A percentile compares a stretch with the other conserved stretches of the same genome.
phyloP scores from a whole-genome alignment of 2,329 filamentous ascomycete species.

The Aureobasidium uvarum region DNA sequence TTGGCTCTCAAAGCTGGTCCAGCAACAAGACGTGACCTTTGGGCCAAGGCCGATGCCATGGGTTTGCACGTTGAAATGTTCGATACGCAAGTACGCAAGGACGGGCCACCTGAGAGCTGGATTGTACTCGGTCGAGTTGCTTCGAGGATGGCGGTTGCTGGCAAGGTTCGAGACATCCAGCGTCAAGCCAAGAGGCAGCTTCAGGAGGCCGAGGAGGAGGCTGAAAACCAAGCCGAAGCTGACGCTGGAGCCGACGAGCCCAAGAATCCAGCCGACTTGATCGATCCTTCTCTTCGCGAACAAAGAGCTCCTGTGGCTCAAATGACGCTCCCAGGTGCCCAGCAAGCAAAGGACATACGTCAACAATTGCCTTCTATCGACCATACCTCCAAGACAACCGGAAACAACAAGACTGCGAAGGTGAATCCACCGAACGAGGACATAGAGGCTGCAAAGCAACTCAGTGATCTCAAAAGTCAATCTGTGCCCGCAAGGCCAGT shows the following conservation, averaged over 20 bases:
- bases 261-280: not conserved
- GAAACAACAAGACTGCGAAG: not conserved
- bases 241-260: slow-evolving; percentile 6
- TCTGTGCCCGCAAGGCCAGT: not conserved
- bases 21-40: not conserved
- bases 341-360: not conserved
- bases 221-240: not conserved
- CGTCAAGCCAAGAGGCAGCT: slow-evolving; percentile 1
- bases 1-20: slow-evolving; percentile 2
- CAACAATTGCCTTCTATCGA: slow-evolving; percentile 12
- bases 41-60: slow-evolving; percentile 9
- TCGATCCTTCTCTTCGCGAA: slow-evolving; percentile 11
- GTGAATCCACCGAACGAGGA: not conserved
- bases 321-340: not conserved
- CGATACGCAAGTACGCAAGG: not conserved
- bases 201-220: slow-evolving; percentile 11
- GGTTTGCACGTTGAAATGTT: slow-evolving; percentile 20
- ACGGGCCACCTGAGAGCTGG: not conserved
- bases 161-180: slow-evolving; percentile 12
- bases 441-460: slow-evolving; percentile 17
- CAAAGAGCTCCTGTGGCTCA: slow-evolving; percentile 15
- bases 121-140: slow-evolving; percentile 15
- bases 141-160: not conserved
- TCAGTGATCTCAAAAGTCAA: slow-evolving; percentile 1
- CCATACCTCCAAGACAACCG: not conserved